A percentile compares a stretch with the other conserved stretches of the same genome.
Conservation (phyloP, 2,329 filamentous ascomycete species). For the Aspergillus sp. region DNA sequence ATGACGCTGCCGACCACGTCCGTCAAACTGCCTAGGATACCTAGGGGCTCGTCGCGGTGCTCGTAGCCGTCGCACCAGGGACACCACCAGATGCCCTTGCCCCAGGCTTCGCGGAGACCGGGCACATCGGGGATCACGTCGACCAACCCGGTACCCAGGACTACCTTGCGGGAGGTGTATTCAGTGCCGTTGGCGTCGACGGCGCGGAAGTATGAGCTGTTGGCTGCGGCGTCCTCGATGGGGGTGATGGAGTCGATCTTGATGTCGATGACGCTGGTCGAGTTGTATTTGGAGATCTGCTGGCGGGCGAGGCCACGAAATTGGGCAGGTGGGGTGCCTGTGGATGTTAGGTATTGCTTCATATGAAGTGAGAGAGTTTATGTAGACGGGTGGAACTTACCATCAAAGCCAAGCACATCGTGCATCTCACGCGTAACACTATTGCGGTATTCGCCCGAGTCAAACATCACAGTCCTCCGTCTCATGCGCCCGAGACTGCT, state of each 20-base stretch:
- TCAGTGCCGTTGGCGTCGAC: constrained; percentile 36
- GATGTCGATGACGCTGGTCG: constrained; percentile 53
- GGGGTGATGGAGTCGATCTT: constrained; percentile 48
- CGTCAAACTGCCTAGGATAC: constrained; percentile 52
- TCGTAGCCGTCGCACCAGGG: constrained; percentile 67
- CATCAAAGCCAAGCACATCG: constrained; percentile 62
- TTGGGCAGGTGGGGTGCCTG: constrained; percentile 57
- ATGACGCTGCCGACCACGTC: constrained; percentile 50
- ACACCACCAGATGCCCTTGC: constrained; percentile 64
- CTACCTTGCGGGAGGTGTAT: constrained; percentile 55
- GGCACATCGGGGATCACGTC: constrained; percentile 59
- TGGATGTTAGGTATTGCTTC: background rate
- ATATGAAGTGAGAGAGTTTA: background rate
- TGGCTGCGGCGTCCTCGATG: constrained; percentile 22
- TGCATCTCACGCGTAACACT: constrained; percentile 60
- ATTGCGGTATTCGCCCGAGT: constrained; percentile 62
- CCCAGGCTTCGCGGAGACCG: constrained; percentile 58
- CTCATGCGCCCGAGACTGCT: constrained; percentile 62
- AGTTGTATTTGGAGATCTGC: constrained; percentile 55
- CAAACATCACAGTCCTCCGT: constrained; percentile 57
- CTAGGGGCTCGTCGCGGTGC: constrained; percentile 60
- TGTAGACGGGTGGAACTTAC: constrained; percentile 34
- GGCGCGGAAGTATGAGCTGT: constrained; percentile 52
- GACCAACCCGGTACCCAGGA: constrained; percentile 60
- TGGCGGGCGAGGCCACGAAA: constrained; percentile 58